phyloP scores from a whole-genome alignment of 176 grass and related monocot species.

The Puccinellia tenuiflora region DNA sequence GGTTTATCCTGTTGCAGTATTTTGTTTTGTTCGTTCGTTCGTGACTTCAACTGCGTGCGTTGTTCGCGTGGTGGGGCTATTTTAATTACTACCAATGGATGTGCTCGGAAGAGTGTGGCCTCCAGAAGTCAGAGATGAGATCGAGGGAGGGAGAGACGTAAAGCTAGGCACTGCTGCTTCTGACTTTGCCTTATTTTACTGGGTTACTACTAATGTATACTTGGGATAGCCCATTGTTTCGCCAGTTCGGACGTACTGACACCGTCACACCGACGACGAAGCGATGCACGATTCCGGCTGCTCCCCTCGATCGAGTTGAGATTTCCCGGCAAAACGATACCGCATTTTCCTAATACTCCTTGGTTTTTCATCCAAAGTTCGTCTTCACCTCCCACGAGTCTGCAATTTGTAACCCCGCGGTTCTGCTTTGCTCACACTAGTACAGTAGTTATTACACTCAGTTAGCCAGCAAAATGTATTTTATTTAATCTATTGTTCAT shows the following conservation, averaged over 20 bases:
- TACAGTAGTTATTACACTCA: too few relatives aligned
- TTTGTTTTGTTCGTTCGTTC: neutral
- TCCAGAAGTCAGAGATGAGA: neutral
- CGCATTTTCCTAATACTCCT: too few relatives aligned
- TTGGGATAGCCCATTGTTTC: neutral
- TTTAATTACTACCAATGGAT: neutral
- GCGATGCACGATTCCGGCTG: neutral
- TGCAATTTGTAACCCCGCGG: too few relatives aligned
- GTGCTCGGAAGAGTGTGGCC: neutral
- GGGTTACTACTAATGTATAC: neutral
- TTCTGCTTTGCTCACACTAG: too few relatives aligned
- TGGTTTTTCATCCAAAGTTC: too few relatives aligned
- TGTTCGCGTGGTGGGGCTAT: constrained; percentile 5
- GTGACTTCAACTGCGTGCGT: neutral
- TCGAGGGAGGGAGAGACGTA: neutral
- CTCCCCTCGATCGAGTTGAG: too few relatives aligned
- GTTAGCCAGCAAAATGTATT: too few relatives aligned
- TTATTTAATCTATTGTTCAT: too few relatives aligned
- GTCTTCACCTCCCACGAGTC: too few relatives aligned
- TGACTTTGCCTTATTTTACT: constrained; percentile 23
- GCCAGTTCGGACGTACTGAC: neutral
- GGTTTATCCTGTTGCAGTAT: neutral
- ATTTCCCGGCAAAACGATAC: too few relatives aligned
- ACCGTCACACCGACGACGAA: neutral
- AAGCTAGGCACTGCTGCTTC: neutral